These are phyloP conservation scores for Xylona heveae DNA, from an alignment of 495 filamentous ascomycete species.

Conservation along the genomic window DNA sequence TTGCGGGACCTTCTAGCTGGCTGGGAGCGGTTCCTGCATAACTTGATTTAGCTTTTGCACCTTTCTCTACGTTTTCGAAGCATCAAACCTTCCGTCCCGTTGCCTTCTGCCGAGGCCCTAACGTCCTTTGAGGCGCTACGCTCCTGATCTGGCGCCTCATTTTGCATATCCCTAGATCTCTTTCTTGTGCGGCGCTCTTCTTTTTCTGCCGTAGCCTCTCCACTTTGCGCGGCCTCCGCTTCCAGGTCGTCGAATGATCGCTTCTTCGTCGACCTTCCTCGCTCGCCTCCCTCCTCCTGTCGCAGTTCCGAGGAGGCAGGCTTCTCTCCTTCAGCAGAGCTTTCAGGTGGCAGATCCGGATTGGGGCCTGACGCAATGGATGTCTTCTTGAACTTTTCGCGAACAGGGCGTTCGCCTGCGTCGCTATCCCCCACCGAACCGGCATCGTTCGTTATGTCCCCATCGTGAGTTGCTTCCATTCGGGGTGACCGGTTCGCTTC, in stretches of 20 bases:
- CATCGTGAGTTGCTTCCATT: too few species aligned
- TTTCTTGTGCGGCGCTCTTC: slow-evolving; percentile 18
- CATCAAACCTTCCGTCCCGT: neutral
- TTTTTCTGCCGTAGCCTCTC: slow-evolving; percentile 3
- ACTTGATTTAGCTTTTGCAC: neutral
- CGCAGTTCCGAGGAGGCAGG: neutral
- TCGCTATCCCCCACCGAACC: slow-evolving; percentile 19
- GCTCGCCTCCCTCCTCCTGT: slow-evolving; percentile 3
- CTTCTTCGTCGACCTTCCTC: slow-evolving; percentile 26
- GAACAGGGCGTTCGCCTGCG: slow-evolving; percentile 30
- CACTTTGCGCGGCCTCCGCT: slow-evolving; percentile 8
- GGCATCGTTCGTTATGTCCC: neutral
- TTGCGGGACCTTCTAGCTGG: slow-evolving; percentile 2
- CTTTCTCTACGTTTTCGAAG: neutral
- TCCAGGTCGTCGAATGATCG: slow-evolving; percentile 32
- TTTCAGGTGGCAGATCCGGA: slow-evolving; percentile 3
- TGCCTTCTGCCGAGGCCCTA: slow-evolving; percentile 7
- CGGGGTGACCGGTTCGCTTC: too few species aligned
- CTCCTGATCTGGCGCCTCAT: neutral
- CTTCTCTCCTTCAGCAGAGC: slow-evolving; percentile 1
- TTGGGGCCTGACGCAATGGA: slow-evolving; percentile 24
- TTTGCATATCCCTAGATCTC: slow-evolving; percentile 23
- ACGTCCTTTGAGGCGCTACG: slow-evolving; percentile 4
- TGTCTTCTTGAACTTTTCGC: slow-evolving; percentile 40
- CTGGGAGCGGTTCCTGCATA: too few species aligned